Percentiles rank a stretch among this genome's conserved stretches.
Evolutionary conservation across 805 yeast genomes (phyloP).

Genomic region (Soucietia sequanensis): DNA sequence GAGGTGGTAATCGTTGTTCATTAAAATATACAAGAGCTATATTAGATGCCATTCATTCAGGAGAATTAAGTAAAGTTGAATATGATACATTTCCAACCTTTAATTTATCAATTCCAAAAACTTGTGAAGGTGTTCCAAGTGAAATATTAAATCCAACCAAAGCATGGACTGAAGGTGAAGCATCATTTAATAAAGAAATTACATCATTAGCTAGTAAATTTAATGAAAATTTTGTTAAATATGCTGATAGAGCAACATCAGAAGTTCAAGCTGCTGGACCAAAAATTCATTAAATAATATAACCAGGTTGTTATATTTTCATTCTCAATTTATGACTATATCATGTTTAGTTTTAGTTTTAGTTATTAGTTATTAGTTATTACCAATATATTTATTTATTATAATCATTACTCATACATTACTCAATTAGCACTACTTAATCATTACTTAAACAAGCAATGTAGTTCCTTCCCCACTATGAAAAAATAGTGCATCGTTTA

Average conservation of each 20-base stretch:
- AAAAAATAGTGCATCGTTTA: too few species aligned
- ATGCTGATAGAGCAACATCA: constrained; percentile 74
- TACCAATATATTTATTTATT: too few species aligned
- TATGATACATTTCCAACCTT: constrained; percentile 85
- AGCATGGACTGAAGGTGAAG: constrained; percentile 61
- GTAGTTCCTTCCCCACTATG: too few species aligned
- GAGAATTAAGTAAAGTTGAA: constrained; percentile 74
- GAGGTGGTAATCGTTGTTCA: constrained; percentile 97
- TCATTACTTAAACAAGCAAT: too few species aligned
- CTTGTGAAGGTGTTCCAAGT: constrained; percentile 77
- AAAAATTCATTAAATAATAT: constrained; percentile 30
- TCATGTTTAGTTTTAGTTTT: too few species aligned
- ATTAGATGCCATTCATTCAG: constrained; percentile 90
- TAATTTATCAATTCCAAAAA: constrained; percentile 82
- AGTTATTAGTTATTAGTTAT: too few species aligned
- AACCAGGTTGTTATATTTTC: too few species aligned
- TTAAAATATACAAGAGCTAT: constrained; percentile 97
- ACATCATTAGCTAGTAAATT: constrained; percentile 73
- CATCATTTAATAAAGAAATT: constrained; percentile 37
- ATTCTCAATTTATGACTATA: too few species aligned
- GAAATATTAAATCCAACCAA: constrained; percentile 84
- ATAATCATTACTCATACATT: too few species aligned
- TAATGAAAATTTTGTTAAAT: constrained; percentile 82
- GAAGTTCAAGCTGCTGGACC: constrained; percentile 97
- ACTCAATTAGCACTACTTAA: too few species aligned